Evolutionary conservation across 371 early-diverging fungal species (phyloP).

Genomic region (Zopfochytrium polystomum): DNA sequence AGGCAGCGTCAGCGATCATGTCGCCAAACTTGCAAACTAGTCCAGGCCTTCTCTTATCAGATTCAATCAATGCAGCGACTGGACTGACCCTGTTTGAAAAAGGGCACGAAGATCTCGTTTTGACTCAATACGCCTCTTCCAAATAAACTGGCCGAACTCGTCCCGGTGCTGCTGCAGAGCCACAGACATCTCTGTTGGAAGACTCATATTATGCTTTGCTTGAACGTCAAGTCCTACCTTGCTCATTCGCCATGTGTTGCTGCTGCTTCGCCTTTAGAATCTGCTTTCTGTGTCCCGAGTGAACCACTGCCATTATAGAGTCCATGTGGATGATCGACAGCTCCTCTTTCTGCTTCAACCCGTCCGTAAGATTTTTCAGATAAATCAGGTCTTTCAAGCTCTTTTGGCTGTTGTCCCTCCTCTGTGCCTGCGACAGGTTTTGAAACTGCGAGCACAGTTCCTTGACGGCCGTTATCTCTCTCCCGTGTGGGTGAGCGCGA

Average conservation of each 20-base stretch:
- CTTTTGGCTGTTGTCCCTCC: slow-evolving; percentile 12
- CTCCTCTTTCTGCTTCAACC: slow-evolving; percentile 43
- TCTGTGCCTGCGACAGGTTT: slow-evolving; percentile 15
- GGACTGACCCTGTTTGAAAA: slow-evolving; percentile 46
- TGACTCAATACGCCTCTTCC: slow-evolving; percentile 42
- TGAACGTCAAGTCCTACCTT: slow-evolving; percentile 24
- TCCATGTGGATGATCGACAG: slow-evolving; percentile 43
- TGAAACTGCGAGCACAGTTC: slow-evolving; percentile 29
- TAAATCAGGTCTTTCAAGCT: slow-evolving; percentile 25
- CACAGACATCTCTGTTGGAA: slow-evolving; percentile 36
- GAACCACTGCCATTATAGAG: slow-evolving; percentile 45
- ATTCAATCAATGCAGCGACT: not conserved
- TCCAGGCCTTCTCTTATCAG: slow-evolving; percentile 30
- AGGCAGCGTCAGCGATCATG: slow-evolving; percentile 34
- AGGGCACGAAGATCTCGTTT: slow-evolving; percentile 40
- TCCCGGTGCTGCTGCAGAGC: slow-evolving; percentile 49
- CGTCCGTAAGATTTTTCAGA: slow-evolving; percentile 36
- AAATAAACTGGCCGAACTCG: slow-evolving; percentile 50
- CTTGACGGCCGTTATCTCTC: slow-evolving; percentile 19
- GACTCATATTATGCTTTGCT: not conserved
- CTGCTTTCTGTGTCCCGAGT: slow-evolving; percentile 38
- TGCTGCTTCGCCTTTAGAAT: slow-evolving; percentile 35
- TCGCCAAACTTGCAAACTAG: slow-evolving; percentile 47
- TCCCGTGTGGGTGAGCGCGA: not conserved
- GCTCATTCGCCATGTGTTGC: slow-evolving; percentile 44